Evolutionary conservation across 192 early-diverging fungal species (phyloP), one percentile per base, ranked within the genome.

Genomic region (Umbelopsis sp.): DNA sequence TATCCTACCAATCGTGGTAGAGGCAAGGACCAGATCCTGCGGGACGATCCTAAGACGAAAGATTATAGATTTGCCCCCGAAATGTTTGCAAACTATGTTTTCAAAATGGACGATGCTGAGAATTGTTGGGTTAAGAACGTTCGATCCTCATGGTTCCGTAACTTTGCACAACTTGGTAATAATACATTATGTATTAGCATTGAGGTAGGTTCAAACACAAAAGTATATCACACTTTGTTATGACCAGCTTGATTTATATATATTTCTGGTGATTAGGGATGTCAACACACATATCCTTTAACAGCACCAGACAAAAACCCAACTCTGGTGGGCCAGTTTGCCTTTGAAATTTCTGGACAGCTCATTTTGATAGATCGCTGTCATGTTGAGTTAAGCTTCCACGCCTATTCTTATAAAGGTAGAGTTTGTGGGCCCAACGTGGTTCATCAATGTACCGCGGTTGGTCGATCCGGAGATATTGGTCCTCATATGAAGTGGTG

Each of bases 401-500:
- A 84, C 27, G 76, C 79, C 7, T 81, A 76, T 61, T 71, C 77
- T 46, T 74, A 77, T 52, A 84, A 79, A 33, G 79, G 52, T 22
- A 68, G 81, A 50, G 71, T 84, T 23, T 66, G 73, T 65, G 83
- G 83, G 1, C 83, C 83, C 2, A 84, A 81, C 72, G 83, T 81
- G 4, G 55, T 84, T 25, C 72, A 76, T 33, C 75, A 72, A 13
- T 66, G 66, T 23, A 67, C 72, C 7, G 51, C 51, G 5, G 46
- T 50, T 8, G 70, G 46, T 35, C 44, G 58, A 18, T 44, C 71
- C 8, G 83, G 77, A 8, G 83, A 84, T 44, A 55, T 78, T 0
- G 83, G 83, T 2, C 83, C 83, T 0, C 78, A 84, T 22, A 81
- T 81, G 83, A 84, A 80, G 37, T 81, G 78, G 64, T 84, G 83